These are phyloP conservation scores for Lachnellula arida DNA, from an alignment of 2,329 filamentous ascomycete genomes.

Conservation along the genomic window DNA sequence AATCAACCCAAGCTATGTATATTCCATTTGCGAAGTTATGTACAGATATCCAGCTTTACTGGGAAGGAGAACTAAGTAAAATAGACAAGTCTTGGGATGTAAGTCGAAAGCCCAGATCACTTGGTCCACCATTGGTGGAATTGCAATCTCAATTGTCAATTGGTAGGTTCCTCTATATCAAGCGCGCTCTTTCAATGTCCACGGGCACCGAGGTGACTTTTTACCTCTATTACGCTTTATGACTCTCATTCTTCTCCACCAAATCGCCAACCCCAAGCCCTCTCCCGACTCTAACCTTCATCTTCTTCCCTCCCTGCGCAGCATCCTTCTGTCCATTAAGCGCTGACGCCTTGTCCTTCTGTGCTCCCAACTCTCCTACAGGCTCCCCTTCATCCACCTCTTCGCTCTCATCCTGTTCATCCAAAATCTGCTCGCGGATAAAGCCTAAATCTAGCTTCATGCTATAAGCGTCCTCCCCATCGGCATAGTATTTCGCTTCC, in stretches of 20 bases:
- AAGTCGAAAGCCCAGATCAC: too few species aligned
- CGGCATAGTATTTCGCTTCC: slow-evolving; percentile 90
- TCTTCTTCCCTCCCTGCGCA: slow-evolving; percentile 51
- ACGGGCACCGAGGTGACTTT: neutral
- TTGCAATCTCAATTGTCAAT: too few species aligned
- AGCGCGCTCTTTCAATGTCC: slow-evolving; percentile 2
- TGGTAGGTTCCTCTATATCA: neutral
- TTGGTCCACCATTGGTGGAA: too few species aligned
- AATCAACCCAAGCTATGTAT: too few species aligned
- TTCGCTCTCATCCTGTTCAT: slow-evolving; percentile 42
- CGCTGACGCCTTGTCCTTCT: slow-evolving; percentile 29
- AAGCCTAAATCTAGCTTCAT: slow-evolving; percentile 81
- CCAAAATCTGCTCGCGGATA: slow-evolving; percentile 48
- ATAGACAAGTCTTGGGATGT: too few species aligned
- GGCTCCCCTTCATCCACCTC: slow-evolving; percentile 63
- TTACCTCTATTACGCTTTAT: slow-evolving; percentile 32
- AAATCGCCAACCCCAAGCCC: slow-evolving; percentile 72
- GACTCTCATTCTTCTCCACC: slow-evolving; percentile 65
- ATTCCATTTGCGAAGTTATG: too few species aligned
- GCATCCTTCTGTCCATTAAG: slow-evolving; percentile 52
- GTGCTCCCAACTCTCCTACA: slow-evolving; percentile 60
- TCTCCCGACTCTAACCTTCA: slow-evolving; percentile 81
- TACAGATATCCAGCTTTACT: too few species aligned
- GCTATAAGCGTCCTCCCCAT: slow-evolving; percentile 91
- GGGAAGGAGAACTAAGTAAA: too few species aligned